Base-by-base conservation (phyloP, 139 green algal species). In the Chlorella sp. region DNA sequence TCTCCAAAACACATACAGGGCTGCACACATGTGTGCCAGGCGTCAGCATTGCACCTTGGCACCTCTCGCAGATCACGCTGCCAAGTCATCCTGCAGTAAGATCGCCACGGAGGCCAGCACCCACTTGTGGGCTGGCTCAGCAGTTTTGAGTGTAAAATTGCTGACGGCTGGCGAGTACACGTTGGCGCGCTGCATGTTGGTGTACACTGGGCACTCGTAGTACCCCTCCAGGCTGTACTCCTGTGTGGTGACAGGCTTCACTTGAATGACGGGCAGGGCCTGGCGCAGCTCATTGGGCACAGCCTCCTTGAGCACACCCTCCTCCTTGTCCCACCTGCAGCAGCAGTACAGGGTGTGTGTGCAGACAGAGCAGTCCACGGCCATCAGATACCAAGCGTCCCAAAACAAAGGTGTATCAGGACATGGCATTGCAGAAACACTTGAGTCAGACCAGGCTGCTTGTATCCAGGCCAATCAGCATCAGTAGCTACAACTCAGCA, bases 21-120 rank as follows among this genome's bases (percentile, higher is more conserved):
- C n/a, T n/a, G n/a, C n/a, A n/a, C n/a, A n/a, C n/a, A n/a, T n/a
- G n/a, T n/a, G n/a, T n/a, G n/a, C n/a, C n/a, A n/a, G n/a, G n/a
- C n/a, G n/a, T n/a, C n/a, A n/a, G n/a, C n/a, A n/a, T n/a, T n/a
- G n/a, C n/a, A n/a, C n/a, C n/a, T n/a, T n/a, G n/a, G n/a, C n/a
- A n/a, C n/a, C n/a, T n/a, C n/a, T n/a, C n/a, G n/a, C n/a, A n/a
- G n/a, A n/a, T n/a, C n/a, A n/a, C n/a, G n/a, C n/a, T n/a, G n/a
- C n/a, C n/a, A n/a, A n/a, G n/a, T 97, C 92, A 64, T 95, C 89
- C 77, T 97, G 90, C 78, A 97, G 79, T 67, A 97, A 74, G 51
- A 95, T 63, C 6, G 90, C 89, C 6, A 91, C 89, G 29, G 77
- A 88, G 0, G 89, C 89, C 33, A 97, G 80, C 10, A 83, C 82